phyloP scores from a whole-genome alignment of 768 basidiomycete genomes.

The Russula earlei region DNA sequence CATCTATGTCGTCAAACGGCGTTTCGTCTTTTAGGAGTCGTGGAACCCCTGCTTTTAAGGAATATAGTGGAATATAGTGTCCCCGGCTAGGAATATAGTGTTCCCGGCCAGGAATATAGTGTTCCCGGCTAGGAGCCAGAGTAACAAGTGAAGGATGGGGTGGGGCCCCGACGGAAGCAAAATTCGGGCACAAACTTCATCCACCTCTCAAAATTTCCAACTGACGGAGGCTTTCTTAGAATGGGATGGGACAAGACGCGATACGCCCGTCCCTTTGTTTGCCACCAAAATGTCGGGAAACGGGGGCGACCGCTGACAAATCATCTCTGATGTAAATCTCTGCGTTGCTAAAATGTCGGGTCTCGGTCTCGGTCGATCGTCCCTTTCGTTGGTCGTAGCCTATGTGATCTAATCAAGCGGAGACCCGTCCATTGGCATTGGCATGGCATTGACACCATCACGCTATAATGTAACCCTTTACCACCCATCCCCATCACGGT shows the following conservation, averaged over 20 bases:
- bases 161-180: background rate
- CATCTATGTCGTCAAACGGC: background rate
- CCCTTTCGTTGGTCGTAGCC: background rate
- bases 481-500: background rate
- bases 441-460: too few relatives aligned
- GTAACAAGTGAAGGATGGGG: background rate
- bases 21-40: background rate
- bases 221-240: too few relatives aligned
- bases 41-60: too few relatives aligned
- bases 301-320: slow-evolving; percentile 1
- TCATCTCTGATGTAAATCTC: background rate
- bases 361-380: too few relatives aligned
- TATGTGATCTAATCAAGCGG: background rate
- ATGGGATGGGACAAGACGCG: too few relatives aligned
- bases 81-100: too few relatives aligned
- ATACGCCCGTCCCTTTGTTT: too few relatives aligned
- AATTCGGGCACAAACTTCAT: background rate
- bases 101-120: background rate
- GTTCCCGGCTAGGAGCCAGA: background rate
- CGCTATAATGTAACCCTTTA: too few relatives aligned
- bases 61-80: too few relatives aligned
- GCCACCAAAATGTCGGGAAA: too few relatives aligned
- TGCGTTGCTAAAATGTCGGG: too few relatives aligned
- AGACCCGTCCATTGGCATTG: background rate
- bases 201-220: too few relatives aligned